Base-by-base conservation (phyloP, 2,329 filamentous ascomycete species). In the Cordyceps cicadae region DNA sequence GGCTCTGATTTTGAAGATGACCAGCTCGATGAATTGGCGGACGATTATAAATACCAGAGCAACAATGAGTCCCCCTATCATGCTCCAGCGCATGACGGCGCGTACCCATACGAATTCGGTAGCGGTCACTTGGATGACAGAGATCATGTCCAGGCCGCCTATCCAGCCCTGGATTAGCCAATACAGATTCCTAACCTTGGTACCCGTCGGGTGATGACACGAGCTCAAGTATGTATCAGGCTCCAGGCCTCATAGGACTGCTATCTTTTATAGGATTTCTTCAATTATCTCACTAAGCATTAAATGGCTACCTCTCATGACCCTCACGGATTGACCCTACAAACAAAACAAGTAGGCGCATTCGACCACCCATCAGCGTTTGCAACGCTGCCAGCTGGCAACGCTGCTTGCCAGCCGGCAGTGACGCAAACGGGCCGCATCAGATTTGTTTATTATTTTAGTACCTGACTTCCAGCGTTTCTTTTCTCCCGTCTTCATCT, bases 161-260 rank as follows among this genome's bases (percentile, higher is more conserved):
- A 60, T 45, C 58, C 58, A 3, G 58, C 54, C 24, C 8, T 60
- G 17, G 58, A 60, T 11, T 60, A 53, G 49, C 11, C 43, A n/a
- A 12, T 12, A n/a, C 14, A 11, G 29, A 8, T 29, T 29, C 29
- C 29, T 29, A 29, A 29, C 5, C 29, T 29, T 29, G 7, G 29
- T 29, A 29, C 29, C 3, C 29, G 29, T 29, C 29, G 5, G 5
- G 1, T 29, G 29, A 29, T 29, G 29, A 29, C 29, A 29, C 29
- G 29, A 8, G 29, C 29, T 29, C 1, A 3, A 29, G 29, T 29
- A 29, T 29, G 29, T 29, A 29, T 7, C 5, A 29, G 29, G 29
- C 29, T 29, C 29, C 29, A 5, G 7, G 29, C 29, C 6, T 29
- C 29, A 29, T 29, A 29, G 7, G 3, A 29, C 29, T 6, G 29